These are phyloP conservation scores for Vigna trinervia DNA, from an alignment of 306 rosid genomes.

Conservation along the genomic window DNA sequence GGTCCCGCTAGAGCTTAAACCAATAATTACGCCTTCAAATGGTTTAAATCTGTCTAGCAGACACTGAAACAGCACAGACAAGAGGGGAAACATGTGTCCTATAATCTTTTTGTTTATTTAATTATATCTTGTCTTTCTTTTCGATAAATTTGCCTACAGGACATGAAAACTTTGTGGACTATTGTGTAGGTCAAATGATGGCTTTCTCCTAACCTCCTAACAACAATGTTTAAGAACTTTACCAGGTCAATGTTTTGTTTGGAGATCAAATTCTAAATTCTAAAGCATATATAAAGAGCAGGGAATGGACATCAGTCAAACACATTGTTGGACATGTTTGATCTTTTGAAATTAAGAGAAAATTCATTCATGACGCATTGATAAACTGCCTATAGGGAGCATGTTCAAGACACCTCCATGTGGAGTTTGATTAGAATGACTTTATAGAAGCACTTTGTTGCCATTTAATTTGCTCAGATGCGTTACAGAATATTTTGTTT, in stretches of 20 bases:
- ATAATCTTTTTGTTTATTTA: slow-evolving; percentile 1
- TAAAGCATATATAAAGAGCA: background rate
- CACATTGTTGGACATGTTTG: slow-evolving; percentile 23
- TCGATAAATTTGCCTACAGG: background rate
- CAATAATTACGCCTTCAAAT: slow-evolving; percentile 9
- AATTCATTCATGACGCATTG: background rate
- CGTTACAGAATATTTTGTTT: background rate
- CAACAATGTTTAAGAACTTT: background rate
- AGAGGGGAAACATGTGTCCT: slow-evolving; percentile 1
- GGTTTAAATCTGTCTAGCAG: slow-evolving; percentile 7
- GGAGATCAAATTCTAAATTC: background rate
- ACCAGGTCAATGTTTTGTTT: background rate
- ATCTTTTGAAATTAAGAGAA: background rate
- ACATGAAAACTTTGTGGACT: slow-evolving; percentile 8
- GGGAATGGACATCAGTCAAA: slow-evolving; percentile 3
- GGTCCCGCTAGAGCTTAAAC: slow-evolving; percentile 19
- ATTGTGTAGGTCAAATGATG: slow-evolving; percentile 1
- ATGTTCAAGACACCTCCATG: slow-evolving; percentile 26
- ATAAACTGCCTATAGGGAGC: slow-evolving; percentile 1
- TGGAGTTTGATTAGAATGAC: slow-evolving; percentile 14
- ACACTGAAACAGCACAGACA: background rate
- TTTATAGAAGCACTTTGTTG: slow-evolving; percentile 1
- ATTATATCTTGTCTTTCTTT: slow-evolving; percentile 15
- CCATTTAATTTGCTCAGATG: slow-evolving; percentile 7
- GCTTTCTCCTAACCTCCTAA: slow-evolving; percentile 31